phyloP scores from a whole-genome alignment of 2,329 filamentous ascomycete genomes.

The Neonectria ditissima region DNA sequence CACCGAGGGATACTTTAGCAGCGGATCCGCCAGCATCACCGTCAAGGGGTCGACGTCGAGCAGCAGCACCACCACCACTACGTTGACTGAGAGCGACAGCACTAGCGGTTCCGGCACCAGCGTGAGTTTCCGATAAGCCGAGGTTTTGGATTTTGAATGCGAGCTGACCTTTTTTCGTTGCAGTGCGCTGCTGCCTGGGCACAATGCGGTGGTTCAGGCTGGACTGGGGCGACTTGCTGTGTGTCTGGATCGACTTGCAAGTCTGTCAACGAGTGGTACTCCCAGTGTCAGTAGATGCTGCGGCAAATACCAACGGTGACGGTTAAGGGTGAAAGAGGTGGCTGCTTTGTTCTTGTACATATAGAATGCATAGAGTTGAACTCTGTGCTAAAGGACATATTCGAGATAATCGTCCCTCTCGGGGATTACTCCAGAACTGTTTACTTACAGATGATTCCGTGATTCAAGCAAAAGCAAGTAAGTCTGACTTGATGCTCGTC shows the following conservation, averaged over 20 bases:
- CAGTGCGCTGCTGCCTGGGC: slow-evolving; percentile 38
- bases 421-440: background rate
- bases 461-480: background rate
- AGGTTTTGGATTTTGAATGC: no score
- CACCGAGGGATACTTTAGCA: slow-evolving; percentile 64
- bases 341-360: slow-evolving; percentile 20
- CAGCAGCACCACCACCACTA: slow-evolving; percentile 16
- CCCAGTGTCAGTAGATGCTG: slow-evolving; percentile 29
- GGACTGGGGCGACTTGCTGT: slow-evolving; percentile 42
- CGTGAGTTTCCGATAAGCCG: slow-evolving; percentile 26
- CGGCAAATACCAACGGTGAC: background rate
- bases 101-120: background rate
- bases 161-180: slow-evolving; percentile 1
- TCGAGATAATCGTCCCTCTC: background rate
- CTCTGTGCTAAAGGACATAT: slow-evolving; percentile 14
- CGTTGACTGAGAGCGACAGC: background rate
- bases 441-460: background rate
- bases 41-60: slow-evolving; percentile 46
- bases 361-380: slow-evolving; percentile 21
- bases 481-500: background rate
- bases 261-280: slow-evolving; percentile 42
- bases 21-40: slow-evolving; percentile 59
- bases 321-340: background rate
- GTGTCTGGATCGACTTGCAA: slow-evolving; percentile 38
- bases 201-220: slow-evolving; percentile 43